phyloP scores from a whole-genome alignment of 2,329 filamentous ascomycete genomes.

The Nigrograna mackinnonii region DNA sequence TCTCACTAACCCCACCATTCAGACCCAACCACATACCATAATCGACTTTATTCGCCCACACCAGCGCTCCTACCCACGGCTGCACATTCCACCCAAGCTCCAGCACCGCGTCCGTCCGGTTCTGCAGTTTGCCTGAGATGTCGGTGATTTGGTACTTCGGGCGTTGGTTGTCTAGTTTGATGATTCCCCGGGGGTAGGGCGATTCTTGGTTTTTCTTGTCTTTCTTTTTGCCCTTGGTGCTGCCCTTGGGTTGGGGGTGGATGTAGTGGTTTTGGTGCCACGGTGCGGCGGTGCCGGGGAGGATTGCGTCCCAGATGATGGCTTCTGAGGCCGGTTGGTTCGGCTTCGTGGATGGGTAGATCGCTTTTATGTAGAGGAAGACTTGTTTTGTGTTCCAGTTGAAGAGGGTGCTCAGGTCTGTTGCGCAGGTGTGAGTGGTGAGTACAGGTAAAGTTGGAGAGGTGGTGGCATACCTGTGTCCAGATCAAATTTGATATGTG shows the following conservation, averaged over 20 bases:
- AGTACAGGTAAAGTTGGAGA: slow-evolving; percentile 2
- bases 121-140: slow-evolving; percentile 76
- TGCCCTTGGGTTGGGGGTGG: slow-evolving; percentile 55
- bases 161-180: slow-evolving; percentile 80
- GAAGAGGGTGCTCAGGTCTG: slow-evolving; percentile 87
- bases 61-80: slow-evolving; percentile 89
- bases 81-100: slow-evolving; percentile 95
- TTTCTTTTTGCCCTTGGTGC: slow-evolving; percentile 44
- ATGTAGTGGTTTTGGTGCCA: slow-evolving; percentile 55
- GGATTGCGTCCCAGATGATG: slow-evolving; percentile 95
- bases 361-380: slow-evolving; percentile 93
- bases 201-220: slow-evolving; percentile 16
- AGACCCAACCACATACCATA: slow-evolving; percentile 68
- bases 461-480: slow-evolving; percentile 68
- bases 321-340: slow-evolving; percentile 59
- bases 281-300: slow-evolving; percentile 70
- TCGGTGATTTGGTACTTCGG: slow-evolving; percentile 98
- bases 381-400: slow-evolving; percentile 99
- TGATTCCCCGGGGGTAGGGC: slow-evolving; percentile 62
- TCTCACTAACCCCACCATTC: slow-evolving; percentile 65
- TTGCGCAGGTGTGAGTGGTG: not conserved
- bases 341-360: slow-evolving; percentile 57
- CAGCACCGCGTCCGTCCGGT: slow-evolving; percentile 73
- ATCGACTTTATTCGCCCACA: slow-evolving; percentile 65
- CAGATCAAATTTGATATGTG: slow-evolving; percentile 89